A percentile compares a stretch with the other conserved stretches of the same genome.
Evolutionary conservation across 1,284 basidiomycete species (phyloP).

Genomic region (Phlebopus sp.): DNA sequence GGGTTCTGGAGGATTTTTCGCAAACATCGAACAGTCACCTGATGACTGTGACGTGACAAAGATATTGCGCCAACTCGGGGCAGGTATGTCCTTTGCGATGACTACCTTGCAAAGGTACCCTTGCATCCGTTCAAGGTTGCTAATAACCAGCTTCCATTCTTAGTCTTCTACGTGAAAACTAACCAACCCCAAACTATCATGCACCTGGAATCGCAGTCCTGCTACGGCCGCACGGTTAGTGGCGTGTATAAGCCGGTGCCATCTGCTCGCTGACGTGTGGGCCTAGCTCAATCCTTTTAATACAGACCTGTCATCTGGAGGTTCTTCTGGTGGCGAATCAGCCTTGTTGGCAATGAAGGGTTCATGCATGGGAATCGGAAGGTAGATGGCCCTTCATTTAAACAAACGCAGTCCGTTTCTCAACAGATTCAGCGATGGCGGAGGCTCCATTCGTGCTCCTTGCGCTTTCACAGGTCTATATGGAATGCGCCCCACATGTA

Average conservation of each 20-base stretch:
- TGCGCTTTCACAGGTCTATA: constrained; percentile 41
- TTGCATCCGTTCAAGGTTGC: neutral
- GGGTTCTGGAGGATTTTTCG: constrained; percentile 41
- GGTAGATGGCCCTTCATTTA: constrained; percentile 37
- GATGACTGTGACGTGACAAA: constrained; percentile 24
- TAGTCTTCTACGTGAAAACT: constrained; percentile 48
- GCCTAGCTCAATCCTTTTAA: constrained; percentile 45
- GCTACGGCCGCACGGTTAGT: constrained; percentile 41
- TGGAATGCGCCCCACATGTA: constrained; percentile 45
- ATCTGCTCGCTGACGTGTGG: neutral
- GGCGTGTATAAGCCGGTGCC: too few relatives aligned
- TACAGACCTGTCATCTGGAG: constrained; percentile 42
- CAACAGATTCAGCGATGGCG: constrained; percentile 20
- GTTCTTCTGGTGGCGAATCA: constrained; percentile 52
- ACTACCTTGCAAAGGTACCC: too few relatives aligned
- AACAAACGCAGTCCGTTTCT: neutral
- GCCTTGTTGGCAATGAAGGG: constrained; percentile 50
- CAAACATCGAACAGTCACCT: constrained; percentile 21
- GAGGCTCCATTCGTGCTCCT: constrained; percentile 40
- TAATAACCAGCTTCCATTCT: constrained; percentile 1
- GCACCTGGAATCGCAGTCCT: constrained; percentile 35
- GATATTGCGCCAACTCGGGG: constrained; percentile 32
- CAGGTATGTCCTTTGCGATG: constrained; percentile 24
- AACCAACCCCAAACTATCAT: constrained; percentile 44
- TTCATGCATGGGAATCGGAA: constrained; percentile 50